phyloP scores from a whole-genome alignment of 305 asterid genomes.

The Fraxinus dipetala region DNA sequence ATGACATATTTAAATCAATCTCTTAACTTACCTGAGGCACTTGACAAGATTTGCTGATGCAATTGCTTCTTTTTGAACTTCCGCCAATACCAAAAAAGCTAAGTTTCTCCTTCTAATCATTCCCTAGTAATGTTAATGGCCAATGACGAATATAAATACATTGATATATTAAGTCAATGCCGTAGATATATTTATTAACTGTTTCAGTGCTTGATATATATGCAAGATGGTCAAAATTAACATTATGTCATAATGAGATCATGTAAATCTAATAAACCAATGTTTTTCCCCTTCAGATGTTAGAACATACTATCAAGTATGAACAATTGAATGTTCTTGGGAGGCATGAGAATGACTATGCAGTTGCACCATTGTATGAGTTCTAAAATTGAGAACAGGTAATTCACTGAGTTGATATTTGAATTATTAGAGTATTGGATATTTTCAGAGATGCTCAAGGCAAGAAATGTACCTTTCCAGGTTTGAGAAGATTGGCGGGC shows the following conservation, averaged over 20 bases:
- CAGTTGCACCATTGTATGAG: background rate
- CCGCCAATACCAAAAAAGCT: constrained; percentile 69
- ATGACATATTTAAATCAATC: background rate
- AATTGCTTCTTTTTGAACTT: constrained; percentile 85
- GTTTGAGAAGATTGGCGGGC: constrained; percentile 62
- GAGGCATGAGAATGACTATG: background rate
- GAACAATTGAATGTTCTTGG: background rate
- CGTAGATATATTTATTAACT: background rate
- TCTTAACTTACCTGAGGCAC: constrained; percentile 58
- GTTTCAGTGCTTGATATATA: background rate
- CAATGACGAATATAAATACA: background rate
- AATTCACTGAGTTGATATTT: background rate
- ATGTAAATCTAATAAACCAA: background rate
- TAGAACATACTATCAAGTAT: background rate
- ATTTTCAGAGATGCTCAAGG: background rate
- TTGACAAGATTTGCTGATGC: constrained; percentile 65
- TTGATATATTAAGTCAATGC: background rate
- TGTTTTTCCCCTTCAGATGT: background rate
- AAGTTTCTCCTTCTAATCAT: constrained; percentile 63
- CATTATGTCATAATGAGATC: constrained; percentile 25
- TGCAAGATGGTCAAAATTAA: background rate
- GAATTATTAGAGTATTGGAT: background rate
- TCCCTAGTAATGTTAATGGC: constrained; percentile 42
- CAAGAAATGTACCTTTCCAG: constrained; percentile 57
- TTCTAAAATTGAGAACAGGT: background rate